A percentile compares a stretch with the other conserved stretches of the same genome.
Conservation (phyloP, 495 filamentous ascomycete species). For the Xylaria scruposa region DNA sequence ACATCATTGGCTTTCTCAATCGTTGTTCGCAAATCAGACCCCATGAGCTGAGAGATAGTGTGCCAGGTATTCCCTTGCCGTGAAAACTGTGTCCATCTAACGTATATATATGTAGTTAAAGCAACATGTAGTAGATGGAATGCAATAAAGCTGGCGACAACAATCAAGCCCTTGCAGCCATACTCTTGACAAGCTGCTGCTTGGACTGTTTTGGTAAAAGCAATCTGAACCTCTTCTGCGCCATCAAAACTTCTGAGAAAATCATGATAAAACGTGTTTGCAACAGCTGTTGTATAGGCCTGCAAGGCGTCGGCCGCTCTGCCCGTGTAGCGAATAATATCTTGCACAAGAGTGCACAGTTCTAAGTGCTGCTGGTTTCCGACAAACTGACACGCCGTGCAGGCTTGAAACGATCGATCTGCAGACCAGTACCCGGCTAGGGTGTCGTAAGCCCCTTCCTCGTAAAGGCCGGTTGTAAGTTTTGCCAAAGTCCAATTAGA, state of each 20-base stretch:
- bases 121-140: not conserved
- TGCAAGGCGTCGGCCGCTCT: conserved; percentile 12
- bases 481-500: not conserved
- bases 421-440: not conserved
- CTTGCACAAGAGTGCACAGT: not conserved
- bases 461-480: not conserved
- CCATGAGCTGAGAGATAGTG: not conserved
- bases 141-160: not conserved
- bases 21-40: not conserved
- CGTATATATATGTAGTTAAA: not conserved
- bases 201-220: not conserved
- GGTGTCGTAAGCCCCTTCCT: not conserved
- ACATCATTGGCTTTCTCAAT: not conserved
- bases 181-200: not conserved
- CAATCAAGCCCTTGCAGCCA: not conserved
- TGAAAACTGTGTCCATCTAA: not conserved
- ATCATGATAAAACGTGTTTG: not conserved
- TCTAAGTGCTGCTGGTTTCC: not conserved
- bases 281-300: not conserved
- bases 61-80: conserved; percentile 11
- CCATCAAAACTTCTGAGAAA: not conserved
- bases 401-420: not conserved
- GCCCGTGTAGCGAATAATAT: not conserved
- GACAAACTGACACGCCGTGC: not conserved
- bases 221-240: not conserved